Evolutionary conservation across 2,329 filamentous ascomycete genomes (phyloP), one percentile per base, ranked within the genome.

Genomic region (Colletotrichum tropicicola): DNA sequence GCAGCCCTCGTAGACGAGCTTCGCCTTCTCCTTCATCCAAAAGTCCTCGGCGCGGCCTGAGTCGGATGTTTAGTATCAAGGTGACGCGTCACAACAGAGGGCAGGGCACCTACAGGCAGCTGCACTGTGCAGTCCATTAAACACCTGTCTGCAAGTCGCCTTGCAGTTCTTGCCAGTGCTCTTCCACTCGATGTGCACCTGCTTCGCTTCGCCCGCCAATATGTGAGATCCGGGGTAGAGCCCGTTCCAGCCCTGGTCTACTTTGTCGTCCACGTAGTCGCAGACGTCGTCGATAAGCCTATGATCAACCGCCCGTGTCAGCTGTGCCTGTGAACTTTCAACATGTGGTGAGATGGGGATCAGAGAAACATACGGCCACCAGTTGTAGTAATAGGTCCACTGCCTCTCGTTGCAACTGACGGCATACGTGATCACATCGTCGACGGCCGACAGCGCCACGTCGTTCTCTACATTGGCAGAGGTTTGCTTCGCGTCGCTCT

Each of bases 381-480:
- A 63, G 15, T 51, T 59, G 3, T 63, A 63, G 30, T 27, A 59
- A 19, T 63, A 63, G 13, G 48, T 48, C 59, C 54, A 59, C 7
- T 35, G 23, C 15, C 23, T 39, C 9, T 47, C n/a, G 2, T 28
- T 13, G 39, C 59, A 63, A 7, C n/a, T 51, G 23, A 63, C 8
- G 3, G 21, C 35, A 27, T 25, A 52, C 6, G 9, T 13, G 25
- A n/a, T 25, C 4, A 8, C 8, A 19, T 44, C 21, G 15, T 30
- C 28, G 12, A 10, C 28, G 6, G 6, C 37, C 7, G 17, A 32
- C 4, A 51, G 37, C 15, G 54, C 12, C 19, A 41, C 17, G 5
- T 41, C n/a, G n/a, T n/a, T n/a, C n/a, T n/a, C n/a, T n/a, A n/a
- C n/a, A n/a, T n/a, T n/a, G n/a, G n/a, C n/a, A n/a, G n/a, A n/a